Conservation (phyloP, 2,329 filamentous ascomycete genomes). For the Teratosphaeria destructans region DNA sequence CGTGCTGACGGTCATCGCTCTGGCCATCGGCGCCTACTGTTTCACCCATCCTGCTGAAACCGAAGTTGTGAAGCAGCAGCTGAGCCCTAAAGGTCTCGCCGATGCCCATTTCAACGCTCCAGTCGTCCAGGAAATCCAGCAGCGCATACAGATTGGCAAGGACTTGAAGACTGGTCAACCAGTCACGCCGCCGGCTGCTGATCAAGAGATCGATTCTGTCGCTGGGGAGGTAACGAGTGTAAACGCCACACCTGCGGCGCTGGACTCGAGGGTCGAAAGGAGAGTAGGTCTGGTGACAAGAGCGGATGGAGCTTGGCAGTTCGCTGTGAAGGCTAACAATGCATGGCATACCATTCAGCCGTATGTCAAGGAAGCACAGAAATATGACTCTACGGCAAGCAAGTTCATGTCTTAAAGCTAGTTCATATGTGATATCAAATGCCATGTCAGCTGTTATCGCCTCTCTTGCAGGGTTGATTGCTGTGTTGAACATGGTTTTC, state of each 20-base stretch:
- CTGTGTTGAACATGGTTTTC: too few species aligned
- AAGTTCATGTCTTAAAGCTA: neutral
- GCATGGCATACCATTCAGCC: slow-evolving; percentile 3
- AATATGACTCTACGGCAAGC: neutral
- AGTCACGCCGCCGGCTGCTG: neutral
- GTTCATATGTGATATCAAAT: too few species aligned
- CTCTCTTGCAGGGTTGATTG: neutral
- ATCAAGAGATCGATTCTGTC: neutral
- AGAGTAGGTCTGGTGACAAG: slow-evolving; percentile 2
- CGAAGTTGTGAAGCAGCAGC: slow-evolving; percentile 2
- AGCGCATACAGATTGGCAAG: neutral
- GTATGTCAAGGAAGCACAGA: neutral
- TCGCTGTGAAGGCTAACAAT: slow-evolving; percentile 3
- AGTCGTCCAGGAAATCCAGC: neutral
- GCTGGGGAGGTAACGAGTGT: too few species aligned
- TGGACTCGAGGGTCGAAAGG: neutral
- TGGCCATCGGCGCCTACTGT: slow-evolving; percentile 4
- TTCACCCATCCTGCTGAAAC: slow-evolving; percentile 5
- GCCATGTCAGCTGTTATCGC: neutral
- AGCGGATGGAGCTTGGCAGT: slow-evolving; percentile 3
- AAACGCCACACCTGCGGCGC: neutral
- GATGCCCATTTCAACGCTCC: neutral
- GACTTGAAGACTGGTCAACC: neutral
- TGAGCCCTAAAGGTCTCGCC: slow-evolving; percentile 2
- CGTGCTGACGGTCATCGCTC: slow-evolving; percentile 1